phyloP scores from a whole-genome alignment of 805 yeast species.

The Blastobotrys americana region DNA sequence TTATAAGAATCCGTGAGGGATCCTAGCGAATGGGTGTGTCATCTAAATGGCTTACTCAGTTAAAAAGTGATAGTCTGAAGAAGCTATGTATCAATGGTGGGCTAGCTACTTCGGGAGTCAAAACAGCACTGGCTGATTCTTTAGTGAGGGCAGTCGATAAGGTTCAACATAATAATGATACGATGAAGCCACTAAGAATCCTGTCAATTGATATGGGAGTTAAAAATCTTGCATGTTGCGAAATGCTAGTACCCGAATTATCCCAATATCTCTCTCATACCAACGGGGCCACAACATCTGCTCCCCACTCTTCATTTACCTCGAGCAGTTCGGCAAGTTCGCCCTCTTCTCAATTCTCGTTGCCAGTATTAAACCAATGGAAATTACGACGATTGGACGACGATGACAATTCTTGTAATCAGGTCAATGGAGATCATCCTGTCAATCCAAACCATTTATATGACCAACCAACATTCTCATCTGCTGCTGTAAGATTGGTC shows the following conservation, averaged over 20 bases:
- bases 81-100: slow-evolving; percentile 19
- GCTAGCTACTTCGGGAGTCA: slow-evolving; percentile 17
- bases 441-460: slow-evolving; percentile 14
- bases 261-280: background rate
- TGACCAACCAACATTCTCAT: slow-evolving; percentile 26
- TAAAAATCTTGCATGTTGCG: slow-evolving; percentile 28
- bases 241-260: slow-evolving; percentile 2
- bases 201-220: slow-evolving; percentile 32
- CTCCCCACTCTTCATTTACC: too few relatives aligned
- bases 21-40: too few relatives aligned
- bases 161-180: too few relatives aligned
- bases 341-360: background rate
- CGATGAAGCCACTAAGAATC: slow-evolving; percentile 11
- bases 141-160: slow-evolving; percentile 4
- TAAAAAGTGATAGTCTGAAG: slow-evolving; percentile 13
- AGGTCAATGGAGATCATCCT: too few relatives aligned
- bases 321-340: too few relatives aligned
- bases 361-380: slow-evolving; percentile 15
- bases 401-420: background rate
- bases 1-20: too few relatives aligned
- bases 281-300: too few relatives aligned
- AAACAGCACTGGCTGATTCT: slow-evolving; percentile 9
- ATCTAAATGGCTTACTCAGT: slow-evolving; percentile 3
- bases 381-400: slow-evolving; percentile 8
- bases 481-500: slow-evolving; percentile 18